phyloP scores from a whole-genome alignment of 352 stramenopile genomes.

The Salisapilia sapeloensis region DNA sequence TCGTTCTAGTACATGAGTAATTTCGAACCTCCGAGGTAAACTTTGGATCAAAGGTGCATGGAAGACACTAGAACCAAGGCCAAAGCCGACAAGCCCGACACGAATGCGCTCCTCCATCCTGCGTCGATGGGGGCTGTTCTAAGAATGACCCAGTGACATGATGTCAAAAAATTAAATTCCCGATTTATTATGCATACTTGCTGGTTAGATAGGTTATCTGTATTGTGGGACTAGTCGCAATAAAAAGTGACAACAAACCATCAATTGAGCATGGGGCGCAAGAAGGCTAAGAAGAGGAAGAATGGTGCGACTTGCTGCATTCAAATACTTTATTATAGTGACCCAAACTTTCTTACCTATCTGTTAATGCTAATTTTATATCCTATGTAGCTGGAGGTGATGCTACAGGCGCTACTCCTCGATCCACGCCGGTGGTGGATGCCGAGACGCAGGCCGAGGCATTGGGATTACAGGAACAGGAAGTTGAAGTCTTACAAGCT shows the following conservation, averaged over 20 bases:
- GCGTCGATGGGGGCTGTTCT: not conserved
- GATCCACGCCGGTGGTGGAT: slow-evolving; percentile 10
- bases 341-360: no score
- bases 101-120: slow-evolving; percentile 11
- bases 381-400: not conserved
- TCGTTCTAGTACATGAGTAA: slow-evolving; percentile 65
- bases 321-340: no score
- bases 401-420: not conserved
- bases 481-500: slow-evolving; percentile 65
- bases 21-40: slow-evolving; percentile 28
- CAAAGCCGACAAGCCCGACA: slow-evolving; percentile 57
- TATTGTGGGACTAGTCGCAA: no score
- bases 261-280: no score
- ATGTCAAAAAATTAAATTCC: no score
- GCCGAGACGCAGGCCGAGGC: slow-evolving; percentile 22
- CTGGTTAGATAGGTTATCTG: no score
- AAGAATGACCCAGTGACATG: no score
- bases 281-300: no score
- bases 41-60: slow-evolving; percentile 50
- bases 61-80: slow-evolving; percentile 52
- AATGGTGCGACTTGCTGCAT: no score
- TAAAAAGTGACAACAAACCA: no score
- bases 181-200: no score
- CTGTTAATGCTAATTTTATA: not conserved
- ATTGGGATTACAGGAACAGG: slow-evolving; percentile 49